Evolutionary conservation across 2,329 filamentous ascomycete species (phyloP), one percentile per base, ranked within the genome.

Genomic region (Exophiala sp.): DNA sequence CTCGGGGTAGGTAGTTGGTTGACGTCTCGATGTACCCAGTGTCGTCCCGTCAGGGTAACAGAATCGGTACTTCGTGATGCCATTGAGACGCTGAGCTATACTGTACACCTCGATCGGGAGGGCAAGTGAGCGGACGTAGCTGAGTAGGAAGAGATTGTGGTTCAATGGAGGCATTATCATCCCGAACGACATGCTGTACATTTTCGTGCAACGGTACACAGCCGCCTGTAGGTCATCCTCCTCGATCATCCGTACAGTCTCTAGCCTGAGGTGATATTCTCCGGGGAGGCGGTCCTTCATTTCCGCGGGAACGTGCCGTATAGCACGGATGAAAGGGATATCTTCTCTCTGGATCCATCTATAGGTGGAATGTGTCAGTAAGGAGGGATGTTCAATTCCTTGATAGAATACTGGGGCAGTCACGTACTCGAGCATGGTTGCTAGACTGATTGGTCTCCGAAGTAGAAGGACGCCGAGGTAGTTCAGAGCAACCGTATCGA

Each of bases 391-490:
- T n/a, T n/a, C n/a, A n/a, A n/a, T n/a, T n/a, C n/a, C n/a, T n/a
- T n/a, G n/a, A n/a, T n/a, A n/a, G n/a, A 21, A 22, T 11, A 14
- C 4, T 16, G 19, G 8, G 19, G n/a, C 19, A 2, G n/a, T 29
- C 30, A 40, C 52, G 13, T 64, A 73, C 70, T 64, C 63, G 55
- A 76, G 76, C 10, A 97, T 67, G 57, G 94, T 86, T 9, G 81
- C 83, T 6, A 91, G 71, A 18, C 82, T 81, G n/a, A 87, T 74
- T 0, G 90, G 88, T 48, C 93, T 73, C 48, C 85, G 81, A 59
- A 95, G 73, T 21, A 95, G 72, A 39, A 93, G 62, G 30, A 81
- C 81, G 1, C 81, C 90, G 27, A 96, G 68, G 68, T 96, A 96
- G 63, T 86, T 89, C 9, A 95, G 65, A 1, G 76, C 82, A 45